A percentile compares a stretch with the other conserved stretches of the same genome.
phyloP scores from a whole-genome alignment of 257 asterid species.

The Henckelia pumila region DNA sequence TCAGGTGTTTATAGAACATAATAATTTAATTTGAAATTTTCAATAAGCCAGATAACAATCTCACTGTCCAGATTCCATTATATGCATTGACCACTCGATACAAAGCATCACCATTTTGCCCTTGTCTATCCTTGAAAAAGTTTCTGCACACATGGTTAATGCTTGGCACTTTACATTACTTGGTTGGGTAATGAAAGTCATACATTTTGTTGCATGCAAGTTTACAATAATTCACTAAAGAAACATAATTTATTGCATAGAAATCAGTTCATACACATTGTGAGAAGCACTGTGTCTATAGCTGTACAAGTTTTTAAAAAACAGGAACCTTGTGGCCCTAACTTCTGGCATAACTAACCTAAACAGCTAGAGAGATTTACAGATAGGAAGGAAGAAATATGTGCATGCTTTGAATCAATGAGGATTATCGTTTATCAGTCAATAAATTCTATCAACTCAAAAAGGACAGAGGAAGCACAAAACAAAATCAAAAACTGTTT shows the following conservation, averaged over 20 bases:
- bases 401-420: constrained; percentile 34
- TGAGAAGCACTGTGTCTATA: constrained; percentile 27
- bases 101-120: background rate
- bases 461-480: constrained; percentile 37
- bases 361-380: constrained; percentile 38
- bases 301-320: constrained; percentile 55
- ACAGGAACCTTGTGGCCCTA: background rate
- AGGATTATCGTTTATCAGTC: constrained; percentile 35
- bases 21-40: no score
- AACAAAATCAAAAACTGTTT: constrained; percentile 35
- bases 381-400: constrained; percentile 27
- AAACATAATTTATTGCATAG: constrained; percentile 24
- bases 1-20: background rate
- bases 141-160: background rate
- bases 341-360: constrained; percentile 43
- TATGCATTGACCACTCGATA: background rate
- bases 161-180: constrained; percentile 16
- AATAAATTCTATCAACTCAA: constrained; percentile 47
- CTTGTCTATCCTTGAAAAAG: background rate
- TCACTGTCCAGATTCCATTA: background rate
- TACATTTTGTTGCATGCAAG: constrained; percentile 12
- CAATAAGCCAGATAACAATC: background rate
- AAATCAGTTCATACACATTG: constrained; percentile 14
- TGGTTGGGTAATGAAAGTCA: constrained; percentile 13
- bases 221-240: constrained; percentile 17